A percentile compares a stretch with the other conserved stretches of the same genome.
phyloP scores from a whole-genome alignment of 495 filamentous ascomycete genomes.

The Aspergillus bertholletiae region DNA sequence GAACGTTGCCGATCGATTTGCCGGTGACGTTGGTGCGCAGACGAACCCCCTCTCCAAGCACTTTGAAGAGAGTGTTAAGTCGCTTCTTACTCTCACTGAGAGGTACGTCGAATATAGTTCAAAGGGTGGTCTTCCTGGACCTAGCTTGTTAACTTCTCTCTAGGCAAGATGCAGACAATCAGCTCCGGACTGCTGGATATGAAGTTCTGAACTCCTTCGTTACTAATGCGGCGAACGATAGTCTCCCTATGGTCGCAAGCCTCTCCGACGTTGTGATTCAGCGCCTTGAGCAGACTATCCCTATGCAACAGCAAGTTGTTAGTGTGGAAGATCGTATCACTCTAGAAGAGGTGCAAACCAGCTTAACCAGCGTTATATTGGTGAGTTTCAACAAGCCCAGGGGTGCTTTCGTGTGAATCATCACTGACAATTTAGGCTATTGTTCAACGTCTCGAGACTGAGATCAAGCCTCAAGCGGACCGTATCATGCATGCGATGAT shows the following conservation, averaged over 20 bases:
- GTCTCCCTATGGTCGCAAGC: conserved; percentile 71
- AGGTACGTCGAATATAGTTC: conserved; percentile 37
- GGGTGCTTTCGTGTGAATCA: background rate
- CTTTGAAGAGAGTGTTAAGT: conserved; percentile 88
- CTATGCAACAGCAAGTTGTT: conserved; percentile 90
- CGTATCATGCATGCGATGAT: conserved; percentile 88
- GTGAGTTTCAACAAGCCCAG: conserved; percentile 20
- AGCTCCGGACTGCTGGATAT: conserved; percentile 97
- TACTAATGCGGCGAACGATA: conserved; percentile 81
- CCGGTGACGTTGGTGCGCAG: conserved; percentile 70
- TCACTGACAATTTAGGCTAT: conserved; percentile 54
- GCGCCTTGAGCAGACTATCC: conserved; percentile 84
- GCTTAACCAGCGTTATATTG: conserved; percentile 83
- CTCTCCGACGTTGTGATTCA: conserved; percentile 82
- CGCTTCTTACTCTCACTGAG: conserved; percentile 80
- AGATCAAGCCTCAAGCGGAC: conserved; percentile 87
- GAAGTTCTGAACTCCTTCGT: conserved; percentile 95
- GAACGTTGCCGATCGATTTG: conserved; percentile 95
- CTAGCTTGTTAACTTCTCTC: conserved; percentile 9
- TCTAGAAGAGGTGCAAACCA: conserved; percentile 96
- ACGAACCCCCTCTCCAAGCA: conserved; percentile 85
- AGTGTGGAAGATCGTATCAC: conserved; percentile 93
- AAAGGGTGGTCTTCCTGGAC: background rate
- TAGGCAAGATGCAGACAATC: conserved; percentile 75
- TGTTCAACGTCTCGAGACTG: conserved; percentile 84